Conservation (phyloP, 1,284 basidiomycete genomes). For the Cryptococcus hybrid region DNA sequence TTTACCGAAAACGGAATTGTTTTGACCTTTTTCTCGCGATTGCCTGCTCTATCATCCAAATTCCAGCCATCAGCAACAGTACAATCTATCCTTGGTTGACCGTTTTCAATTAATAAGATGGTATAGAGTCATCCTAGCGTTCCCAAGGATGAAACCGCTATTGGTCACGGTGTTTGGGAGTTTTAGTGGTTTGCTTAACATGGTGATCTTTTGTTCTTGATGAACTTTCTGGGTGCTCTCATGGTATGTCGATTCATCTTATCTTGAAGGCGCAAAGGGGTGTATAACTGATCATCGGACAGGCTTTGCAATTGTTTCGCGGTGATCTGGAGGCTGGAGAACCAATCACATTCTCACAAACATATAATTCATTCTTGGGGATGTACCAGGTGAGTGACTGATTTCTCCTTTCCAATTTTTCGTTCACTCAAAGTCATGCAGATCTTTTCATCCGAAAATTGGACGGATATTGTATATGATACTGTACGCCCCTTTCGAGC, state of each 20-base stretch:
- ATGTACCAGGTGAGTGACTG: slow-evolving; percentile 62
- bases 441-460: slow-evolving; percentile 93
- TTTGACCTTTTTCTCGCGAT: slow-evolving; percentile 82
- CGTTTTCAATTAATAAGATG: slow-evolving; percentile 82
- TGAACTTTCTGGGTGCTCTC: slow-evolving; percentile 84
- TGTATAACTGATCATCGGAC: background rate
- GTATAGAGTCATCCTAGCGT: slow-evolving; percentile 80
- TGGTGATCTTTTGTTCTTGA: slow-evolving; percentile 88
- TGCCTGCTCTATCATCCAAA: slow-evolving; percentile 76
- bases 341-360: slow-evolving; percentile 78
- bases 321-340: slow-evolving; percentile 64
- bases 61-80: slow-evolving; percentile 70
- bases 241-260: slow-evolving; percentile 61
- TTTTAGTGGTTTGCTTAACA: slow-evolving; percentile 87
- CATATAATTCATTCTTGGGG: slow-evolving; percentile 84
- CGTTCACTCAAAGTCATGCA: slow-evolving; percentile 49
- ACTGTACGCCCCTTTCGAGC: slow-evolving; percentile 51
- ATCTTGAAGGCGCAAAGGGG: slow-evolving; percentile 46
- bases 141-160: slow-evolving; percentile 45
- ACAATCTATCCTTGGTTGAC: slow-evolving; percentile 85
- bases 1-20: slow-evolving; percentile 63
- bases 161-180: slow-evolving; percentile 77
- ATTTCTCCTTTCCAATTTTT: background rate
- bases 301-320: slow-evolving; percentile 56
- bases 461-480: slow-evolving; percentile 79